These are phyloP conservation scores for Spergularia marina DNA, from an alignment of 148 eudicot genomes.

Conservation along the genomic window DNA sequence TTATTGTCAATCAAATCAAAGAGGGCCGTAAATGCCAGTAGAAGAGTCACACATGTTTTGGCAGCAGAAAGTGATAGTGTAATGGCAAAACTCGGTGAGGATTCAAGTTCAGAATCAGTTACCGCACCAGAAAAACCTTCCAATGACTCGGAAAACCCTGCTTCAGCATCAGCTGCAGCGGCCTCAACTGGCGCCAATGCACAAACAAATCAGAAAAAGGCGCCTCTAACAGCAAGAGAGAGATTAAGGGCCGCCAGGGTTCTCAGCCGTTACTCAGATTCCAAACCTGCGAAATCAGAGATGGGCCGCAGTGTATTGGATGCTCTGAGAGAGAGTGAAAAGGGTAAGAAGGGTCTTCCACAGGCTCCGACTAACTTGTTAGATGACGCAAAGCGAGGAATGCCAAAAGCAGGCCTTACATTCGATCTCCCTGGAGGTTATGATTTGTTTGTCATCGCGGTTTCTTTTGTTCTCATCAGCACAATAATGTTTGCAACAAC, in stretches of 20 bases:
- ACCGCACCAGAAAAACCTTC: constrained; percentile 26
- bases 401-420: constrained; percentile 80
- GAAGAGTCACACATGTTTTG: constrained; percentile 31
- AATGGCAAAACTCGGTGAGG: constrained; percentile 32
- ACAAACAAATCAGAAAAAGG: constrained; percentile 38
- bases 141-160: background rate
- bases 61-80: constrained; percentile 55
- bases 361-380: constrained; percentile 88
- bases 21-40: constrained; percentile 24
- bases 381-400: constrained; percentile 84
- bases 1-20: constrained; percentile 28
- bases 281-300: constrained; percentile 50
- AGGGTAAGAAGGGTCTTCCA: constrained; percentile 85
- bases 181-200: constrained; percentile 24
- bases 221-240: constrained; percentile 77
- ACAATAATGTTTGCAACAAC: constrained; percentile 90
- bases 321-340: constrained; percentile 72
- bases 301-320: constrained; percentile 78
- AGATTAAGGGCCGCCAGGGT: constrained; percentile 91
- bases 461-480: constrained; percentile 78
- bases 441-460: constrained; percentile 51
- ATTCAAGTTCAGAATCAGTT: constrained; percentile 34
- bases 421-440: constrained; percentile 75
- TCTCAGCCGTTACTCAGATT: constrained; percentile 67
- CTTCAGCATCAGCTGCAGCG: constrained; percentile 5